These are phyloP conservation scores for Colletotrichum trifolii DNA, from an alignment of 2,329 filamentous ascomycete genomes.

Conservation along the genomic window DNA sequence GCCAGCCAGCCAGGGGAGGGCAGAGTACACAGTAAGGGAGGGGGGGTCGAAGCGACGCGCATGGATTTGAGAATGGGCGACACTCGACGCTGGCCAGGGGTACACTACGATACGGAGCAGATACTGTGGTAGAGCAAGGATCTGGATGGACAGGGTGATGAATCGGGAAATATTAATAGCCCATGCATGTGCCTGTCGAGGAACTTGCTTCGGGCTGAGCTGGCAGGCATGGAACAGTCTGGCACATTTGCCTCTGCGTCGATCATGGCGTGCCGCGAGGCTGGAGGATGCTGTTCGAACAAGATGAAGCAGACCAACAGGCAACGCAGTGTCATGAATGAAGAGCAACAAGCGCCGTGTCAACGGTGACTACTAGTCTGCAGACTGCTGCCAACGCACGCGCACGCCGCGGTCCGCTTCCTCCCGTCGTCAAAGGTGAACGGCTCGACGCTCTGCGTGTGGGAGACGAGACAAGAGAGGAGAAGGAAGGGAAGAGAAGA, in stretches of 20 bases:
- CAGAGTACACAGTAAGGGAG: neutral
- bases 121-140: neutral
- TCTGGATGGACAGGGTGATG: neutral
- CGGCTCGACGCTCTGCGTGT: neutral
- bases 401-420: constrained; percentile 20
- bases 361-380: neutral
- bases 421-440: constrained; percentile 5
- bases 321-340: too few species aligned
- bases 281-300: neutral
- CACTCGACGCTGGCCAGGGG: neutral
- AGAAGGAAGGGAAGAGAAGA: constrained; percentile 1
- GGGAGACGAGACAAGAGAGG: neutral
- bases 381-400: neutral
- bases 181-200: constrained; percentile 21
- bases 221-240: constrained; percentile 16
- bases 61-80: constrained; percentile 1
- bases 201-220: constrained; percentile 16
- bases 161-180: constrained; percentile 33
- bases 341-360: too few species aligned
- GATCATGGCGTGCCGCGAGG: neutral
- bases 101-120: too few species aligned
- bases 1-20: constrained; percentile 7
- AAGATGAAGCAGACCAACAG: neutral
- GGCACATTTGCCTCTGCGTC: neutral
- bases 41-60: neutral